Base-by-base conservation (phyloP, 83 land plant genomes). In the Thuja plicata region DNA sequence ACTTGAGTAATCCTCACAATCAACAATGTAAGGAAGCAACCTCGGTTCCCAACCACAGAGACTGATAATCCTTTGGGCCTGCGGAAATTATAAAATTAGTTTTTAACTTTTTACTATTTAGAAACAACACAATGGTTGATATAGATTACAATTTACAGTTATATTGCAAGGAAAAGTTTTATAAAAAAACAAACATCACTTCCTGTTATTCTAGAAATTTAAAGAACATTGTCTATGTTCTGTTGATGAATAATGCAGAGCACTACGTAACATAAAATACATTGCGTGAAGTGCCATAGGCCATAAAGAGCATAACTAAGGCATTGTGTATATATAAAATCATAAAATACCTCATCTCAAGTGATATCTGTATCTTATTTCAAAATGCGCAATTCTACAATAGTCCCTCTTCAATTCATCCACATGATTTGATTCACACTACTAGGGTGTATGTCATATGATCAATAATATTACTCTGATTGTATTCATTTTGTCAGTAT, bases 41-140 rank as follows among this genome's bases (percentile, higher is more conserved):
- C 97, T 96, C 48, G 93, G 97, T 87, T 96, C 96, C 99, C 99
- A 98, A 4, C 99, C 99, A 95, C 98, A 98, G 83, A 98, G 71
- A 82, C 97, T 94, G 62, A 98, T 96, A 83, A 97, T 70, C 89
- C 92, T 94, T 89, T 89, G 95, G 43, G 96, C 96, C 99, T 98
- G 98, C 84, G 90, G 38, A 86, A 86, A 57, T 57, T 32, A 52
- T 37, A n/a, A 3, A 41, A 27, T 80, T 80, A 80, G 48, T 41
- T 80, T 24, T 40, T 27, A 54, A 80, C 30, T 41, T 80, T 24
- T 40, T 27, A 54, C 17, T 54, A 54, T 54, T 54, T 3, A 41
- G 48, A 79, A 35, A 79, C 24, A 80, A 80, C 24, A 43, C 46
- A n/a, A 83, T 45, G 5, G 55, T n/a, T 46, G 2, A 46, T 16